A percentile compares a stretch with the other conserved stretches of the same genome.
Conservation (phyloP, 2,329 filamentous ascomycete species). For the Fusarium domesticum region DNA sequence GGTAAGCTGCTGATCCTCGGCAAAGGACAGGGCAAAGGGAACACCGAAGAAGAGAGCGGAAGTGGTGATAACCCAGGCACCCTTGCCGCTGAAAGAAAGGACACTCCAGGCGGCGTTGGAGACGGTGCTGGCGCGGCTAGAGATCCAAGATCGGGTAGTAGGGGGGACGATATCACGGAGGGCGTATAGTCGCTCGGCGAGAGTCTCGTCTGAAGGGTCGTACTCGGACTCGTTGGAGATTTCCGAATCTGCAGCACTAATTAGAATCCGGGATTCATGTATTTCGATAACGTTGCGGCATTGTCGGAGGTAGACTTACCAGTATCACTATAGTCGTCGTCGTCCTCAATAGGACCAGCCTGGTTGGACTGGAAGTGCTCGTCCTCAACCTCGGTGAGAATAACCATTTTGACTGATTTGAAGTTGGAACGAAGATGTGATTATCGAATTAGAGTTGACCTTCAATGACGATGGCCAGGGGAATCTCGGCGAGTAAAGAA, state of each 20-base stretch:
- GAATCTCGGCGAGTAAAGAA: background rate
- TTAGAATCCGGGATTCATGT: constrained; percentile 5
- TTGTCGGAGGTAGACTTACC: constrained; percentile 53
- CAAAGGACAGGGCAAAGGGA: constrained; percentile 87
- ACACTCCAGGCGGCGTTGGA: constrained; percentile 48
- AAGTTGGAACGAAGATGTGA: constrained; percentile 3
- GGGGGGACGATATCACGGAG: constrained; percentile 75
- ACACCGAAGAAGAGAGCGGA: constrained; percentile 86
- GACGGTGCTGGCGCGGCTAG: constrained; percentile 58
- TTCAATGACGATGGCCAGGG: constrained; percentile 4
- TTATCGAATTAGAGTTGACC: constrained; percentile 7
- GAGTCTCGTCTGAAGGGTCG: constrained; percentile 54
- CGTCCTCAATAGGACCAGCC: constrained; percentile 73
- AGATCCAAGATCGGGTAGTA: constrained; percentile 65
- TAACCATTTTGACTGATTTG: constrained; percentile 69
- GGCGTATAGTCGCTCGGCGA: constrained; percentile 68
- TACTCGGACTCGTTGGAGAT: constrained; percentile 78
- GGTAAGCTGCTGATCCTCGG: constrained; percentile 93
- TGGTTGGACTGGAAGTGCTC: constrained; percentile 82
- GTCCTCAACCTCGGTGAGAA: constrained; percentile 94
- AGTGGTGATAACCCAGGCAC: constrained; percentile 87
- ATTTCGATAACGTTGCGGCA: no score
- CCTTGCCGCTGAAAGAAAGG: constrained; percentile 74
- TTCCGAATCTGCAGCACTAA: constrained; percentile 64
- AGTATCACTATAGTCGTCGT: constrained; percentile 91